Evolutionary conservation across 1,284 basidiomycete species (phyloP), one percentile per base, ranked within the genome.

Genomic region (Flammula alnicola): DNA sequence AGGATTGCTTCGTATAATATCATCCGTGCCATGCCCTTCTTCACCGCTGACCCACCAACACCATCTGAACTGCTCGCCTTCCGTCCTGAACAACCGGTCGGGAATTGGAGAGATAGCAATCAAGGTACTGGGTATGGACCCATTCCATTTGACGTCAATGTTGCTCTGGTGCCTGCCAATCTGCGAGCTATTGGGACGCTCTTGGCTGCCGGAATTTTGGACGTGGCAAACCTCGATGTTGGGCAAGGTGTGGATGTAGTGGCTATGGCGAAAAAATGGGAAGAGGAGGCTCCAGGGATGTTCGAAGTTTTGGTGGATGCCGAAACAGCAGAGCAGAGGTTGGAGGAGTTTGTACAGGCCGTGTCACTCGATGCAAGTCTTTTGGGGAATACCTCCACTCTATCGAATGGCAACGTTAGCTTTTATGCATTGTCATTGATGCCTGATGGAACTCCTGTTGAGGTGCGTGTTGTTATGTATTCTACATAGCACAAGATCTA

Each of bases 91-190:
- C 51, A 63, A 37, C 60, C 63, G 9, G 63, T 65, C 7, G 78
- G 79, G 0, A 74, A 79, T 55, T 81, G 79, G 78, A 62, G 79
- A 35, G 79, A 81, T 58, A 76, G 74, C 20, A 72, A 73, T 49
- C 57, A 71, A 37, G 78, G 78, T 0, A 61, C 77, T 1, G 78
- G 77, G 5, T 76, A 69, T 56, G 77, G 77, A 3, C 63, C 63
- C 27, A 74, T 73, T 46, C 73, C 78, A 6, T 77, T 77, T 54
- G 79, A 80, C 56, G 74, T 80, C 20, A 76, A 75, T 46, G 65
- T 69, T 23, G 78, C 77, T 2, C 64, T 79, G 16, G 73, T 79
- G 4, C 77, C 77, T 5, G 75, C 76, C 2, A 75, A 77, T 4
- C 60, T 80, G 10, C 64, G 77, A 14, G 76, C 77, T 6, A 73